phyloP scores from a whole-genome alignment of 331 rosid species.

The Acacia concinna region DNA sequence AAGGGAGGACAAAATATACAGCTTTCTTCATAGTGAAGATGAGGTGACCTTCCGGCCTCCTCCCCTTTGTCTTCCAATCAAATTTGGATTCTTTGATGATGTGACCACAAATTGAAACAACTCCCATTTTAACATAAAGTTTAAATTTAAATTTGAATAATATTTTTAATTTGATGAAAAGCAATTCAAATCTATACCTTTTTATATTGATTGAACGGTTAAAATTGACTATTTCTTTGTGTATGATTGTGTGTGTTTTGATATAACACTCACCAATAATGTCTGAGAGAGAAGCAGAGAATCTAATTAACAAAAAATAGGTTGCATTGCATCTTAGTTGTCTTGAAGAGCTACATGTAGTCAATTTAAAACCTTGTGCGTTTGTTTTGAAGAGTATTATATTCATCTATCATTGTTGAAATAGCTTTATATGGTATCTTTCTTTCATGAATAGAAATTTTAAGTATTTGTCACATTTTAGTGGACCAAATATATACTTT shows the following conservation, averaged over 20 bases:
- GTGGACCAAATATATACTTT: background rate
- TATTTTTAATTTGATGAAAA: background rate
- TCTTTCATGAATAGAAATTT: background rate
- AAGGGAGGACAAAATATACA: background rate
- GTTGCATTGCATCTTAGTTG: background rate
- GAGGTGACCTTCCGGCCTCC: constrained; percentile 13
- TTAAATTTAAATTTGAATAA: background rate
- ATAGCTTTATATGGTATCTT: background rate
- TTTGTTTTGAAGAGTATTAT: background rate
- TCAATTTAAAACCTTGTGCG: background rate
- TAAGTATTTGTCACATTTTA: background rate
- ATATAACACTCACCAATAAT: background rate
- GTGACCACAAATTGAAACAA: background rate
- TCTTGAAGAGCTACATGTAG: background rate
- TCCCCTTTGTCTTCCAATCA: background rate
- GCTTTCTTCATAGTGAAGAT: background rate
- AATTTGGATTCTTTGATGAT: background rate
- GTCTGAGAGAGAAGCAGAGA: background rate
- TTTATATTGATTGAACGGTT: background rate
- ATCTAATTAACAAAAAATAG: background rate
- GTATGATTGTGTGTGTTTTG: no score
- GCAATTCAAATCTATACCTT: background rate
- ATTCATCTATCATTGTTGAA: background rate
- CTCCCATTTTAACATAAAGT: background rate
- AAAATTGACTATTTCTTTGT: background rate